A percentile compares a stretch with the other conserved stretches of the same genome.
phyloP scores from a whole-genome alignment of 2,329 filamentous ascomycete species.

The Cercospora citrullina region DNA sequence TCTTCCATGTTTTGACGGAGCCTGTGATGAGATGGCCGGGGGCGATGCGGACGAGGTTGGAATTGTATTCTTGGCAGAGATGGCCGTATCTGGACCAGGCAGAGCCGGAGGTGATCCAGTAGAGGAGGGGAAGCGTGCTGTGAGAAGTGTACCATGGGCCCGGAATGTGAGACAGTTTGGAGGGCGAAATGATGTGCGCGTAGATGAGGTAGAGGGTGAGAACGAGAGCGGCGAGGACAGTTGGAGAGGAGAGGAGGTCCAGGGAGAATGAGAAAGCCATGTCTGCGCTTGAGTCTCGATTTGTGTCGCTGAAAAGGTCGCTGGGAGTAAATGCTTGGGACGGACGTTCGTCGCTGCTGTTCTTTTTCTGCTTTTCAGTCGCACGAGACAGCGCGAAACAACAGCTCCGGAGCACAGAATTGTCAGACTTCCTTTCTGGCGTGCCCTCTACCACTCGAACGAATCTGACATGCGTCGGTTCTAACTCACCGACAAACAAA shows the following conservation, averaged over 20 bases:
- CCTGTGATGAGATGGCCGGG: slow-evolving; percentile 15
- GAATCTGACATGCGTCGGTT: not conserved
- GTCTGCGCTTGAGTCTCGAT: not conserved
- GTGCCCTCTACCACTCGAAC: not conserved
- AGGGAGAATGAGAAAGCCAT: not conserved
- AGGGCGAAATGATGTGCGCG: not conserved
- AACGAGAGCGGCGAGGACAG: not conserved
- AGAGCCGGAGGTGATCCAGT: slow-evolving; percentile 10
- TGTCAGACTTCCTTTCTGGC: not conserved
- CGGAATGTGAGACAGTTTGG: slow-evolving; percentile 11
- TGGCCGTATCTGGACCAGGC: slow-evolving; percentile 13
- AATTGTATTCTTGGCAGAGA: slow-evolving; percentile 2
- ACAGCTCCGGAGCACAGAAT: not conserved
- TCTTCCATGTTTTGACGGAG: slow-evolving; percentile 16
- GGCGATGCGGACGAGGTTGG: slow-evolving; percentile 10
- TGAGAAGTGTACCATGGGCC: slow-evolving; percentile 12
- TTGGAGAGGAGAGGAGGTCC: not conserved
- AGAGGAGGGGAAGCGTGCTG: slow-evolving; percentile 11
- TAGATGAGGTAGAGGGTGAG: not conserved
- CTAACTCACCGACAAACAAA: not conserved
- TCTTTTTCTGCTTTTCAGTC: not conserved
- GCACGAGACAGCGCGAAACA: not conserved
- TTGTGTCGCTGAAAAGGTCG: not conserved
- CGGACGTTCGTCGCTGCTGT: not conserved
- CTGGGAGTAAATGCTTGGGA: not conserved